Evolutionary conservation across 192 early-diverging fungal genomes (phyloP).

Genomic region (Coemansia furcata): DNA sequence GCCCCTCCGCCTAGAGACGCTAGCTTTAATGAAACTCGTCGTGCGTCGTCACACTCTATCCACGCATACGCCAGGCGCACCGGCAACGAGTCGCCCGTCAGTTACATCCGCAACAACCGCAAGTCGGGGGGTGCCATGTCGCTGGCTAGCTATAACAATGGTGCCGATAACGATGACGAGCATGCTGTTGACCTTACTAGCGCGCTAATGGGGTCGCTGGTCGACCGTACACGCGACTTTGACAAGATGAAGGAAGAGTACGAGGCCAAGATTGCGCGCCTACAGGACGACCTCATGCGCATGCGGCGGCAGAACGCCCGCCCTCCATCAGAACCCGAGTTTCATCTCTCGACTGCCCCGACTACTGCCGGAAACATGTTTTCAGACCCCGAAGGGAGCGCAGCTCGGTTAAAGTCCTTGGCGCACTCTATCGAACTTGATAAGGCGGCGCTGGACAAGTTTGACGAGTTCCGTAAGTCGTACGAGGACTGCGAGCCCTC

Average conservation of each 20-base stretch:
- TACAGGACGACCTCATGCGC: constrained; percentile 17
- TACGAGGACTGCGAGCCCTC: constrained; percentile 50
- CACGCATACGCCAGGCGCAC: constrained; percentile 11
- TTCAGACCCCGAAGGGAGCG: constrained; percentile 11
- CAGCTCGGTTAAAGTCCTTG: constrained; percentile 16
- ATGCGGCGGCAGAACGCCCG: constrained; percentile 14
- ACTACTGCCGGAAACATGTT: constrained; percentile 20
- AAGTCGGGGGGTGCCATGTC: not conserved
- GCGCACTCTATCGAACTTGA: constrained; percentile 23
- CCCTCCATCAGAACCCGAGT: not conserved
- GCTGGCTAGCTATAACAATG: not conserved
- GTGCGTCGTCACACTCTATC: constrained; percentile 27
- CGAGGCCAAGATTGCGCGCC: constrained; percentile 18
- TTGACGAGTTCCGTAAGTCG: constrained; percentile 44
- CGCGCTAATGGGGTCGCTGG: constrained; percentile 24
- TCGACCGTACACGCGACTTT: constrained; percentile 19
- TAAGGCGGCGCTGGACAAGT: constrained; percentile 34
- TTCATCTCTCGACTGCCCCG: not conserved
- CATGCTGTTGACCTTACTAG: constrained; percentile 8
- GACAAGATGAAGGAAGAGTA: constrained; percentile 22
- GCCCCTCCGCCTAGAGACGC: not conserved
- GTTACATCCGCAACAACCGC: constrained; percentile 10
- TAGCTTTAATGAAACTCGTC: constrained; percentile 9
- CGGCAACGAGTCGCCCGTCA: constrained; percentile 27
- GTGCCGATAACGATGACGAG: not conserved